These are phyloP conservation scores for Solidago caesia DNA, from an alignment of 129 eudicot genomes.

Conservation along the genomic window DNA sequence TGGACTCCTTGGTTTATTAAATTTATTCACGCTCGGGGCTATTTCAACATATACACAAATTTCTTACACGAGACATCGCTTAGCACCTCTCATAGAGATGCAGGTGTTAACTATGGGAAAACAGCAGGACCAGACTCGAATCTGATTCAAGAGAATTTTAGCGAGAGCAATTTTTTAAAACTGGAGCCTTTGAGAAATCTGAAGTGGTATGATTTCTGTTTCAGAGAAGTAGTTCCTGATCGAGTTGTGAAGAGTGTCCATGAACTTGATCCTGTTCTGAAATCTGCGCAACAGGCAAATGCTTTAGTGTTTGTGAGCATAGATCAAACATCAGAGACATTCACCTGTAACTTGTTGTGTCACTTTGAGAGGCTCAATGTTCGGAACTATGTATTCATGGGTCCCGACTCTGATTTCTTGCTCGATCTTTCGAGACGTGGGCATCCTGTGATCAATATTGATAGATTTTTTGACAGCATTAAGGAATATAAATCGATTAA, in stretches of 20 bases:
- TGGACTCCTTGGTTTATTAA: slow-evolving; percentile 99
- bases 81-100: slow-evolving; percentile 84
- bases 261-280: slow-evolving; percentile 49
- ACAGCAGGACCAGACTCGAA: slow-evolving; percentile 90
- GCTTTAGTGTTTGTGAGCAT: slow-evolving; percentile 59
- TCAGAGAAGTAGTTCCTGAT: slow-evolving; percentile 58
- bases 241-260: slow-evolving; percentile 50
- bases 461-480: slow-evolving; percentile 38
- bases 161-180: slow-evolving; percentile 38
- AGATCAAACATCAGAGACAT: slow-evolving; percentile 38
- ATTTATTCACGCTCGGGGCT: slow-evolving; percentile 74
- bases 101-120: slow-evolving; percentile 92
- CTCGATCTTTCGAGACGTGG: slow-evolving; percentile 86
- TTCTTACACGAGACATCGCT: slow-evolving; percentile 75
- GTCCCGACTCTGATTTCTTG: slow-evolving; percentile 46
- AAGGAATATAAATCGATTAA: slow-evolving; percentile 28
- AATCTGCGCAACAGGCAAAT: slow-evolving; percentile 46
- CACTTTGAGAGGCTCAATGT: slow-evolving; percentile 70
- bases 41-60: slow-evolving; percentile 80
- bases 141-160: slow-evolving; percentile 52
- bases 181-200: slow-evolving; percentile 61
- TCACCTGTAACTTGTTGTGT: slow-evolving; percentile 64
- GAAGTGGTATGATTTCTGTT: slow-evolving; percentile 93
- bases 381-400: slow-evolving; percentile 61
- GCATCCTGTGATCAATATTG: slow-evolving; percentile 65